A percentile compares a stretch with the other conserved stretches of the same genome.
Conservation (phyloP, 2,329 filamentous ascomycete genomes). For the Aspergillus transmontanensis region DNA sequence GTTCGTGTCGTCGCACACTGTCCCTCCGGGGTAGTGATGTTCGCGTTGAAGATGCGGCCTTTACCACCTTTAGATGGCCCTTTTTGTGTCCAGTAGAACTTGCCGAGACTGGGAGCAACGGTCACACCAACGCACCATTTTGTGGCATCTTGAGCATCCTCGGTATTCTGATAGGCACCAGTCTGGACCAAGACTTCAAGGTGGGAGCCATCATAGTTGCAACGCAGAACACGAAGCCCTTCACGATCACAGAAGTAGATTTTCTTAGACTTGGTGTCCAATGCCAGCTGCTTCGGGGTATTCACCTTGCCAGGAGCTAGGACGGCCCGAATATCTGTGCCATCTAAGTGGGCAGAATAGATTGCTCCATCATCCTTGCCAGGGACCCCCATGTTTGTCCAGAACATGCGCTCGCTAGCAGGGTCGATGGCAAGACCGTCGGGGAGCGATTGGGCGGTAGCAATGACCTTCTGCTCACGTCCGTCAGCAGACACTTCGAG, state of each 20-base stretch:
- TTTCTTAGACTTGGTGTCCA: slow-evolving; percentile 31
- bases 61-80: slow-evolving; percentile 53
- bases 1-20: slow-evolving; percentile 36
- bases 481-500: slow-evolving; percentile 22
- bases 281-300: slow-evolving; percentile 51
- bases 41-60: slow-evolving; percentile 58
- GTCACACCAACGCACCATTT: slow-evolving; percentile 60
- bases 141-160: slow-evolving; percentile 13
- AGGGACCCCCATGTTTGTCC: slow-evolving; percentile 54
- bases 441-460: slow-evolving; percentile 34
- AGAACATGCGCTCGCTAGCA: slow-evolving; percentile 45
- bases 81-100: slow-evolving; percentile 65
- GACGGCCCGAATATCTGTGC: slow-evolving; percentile 48
- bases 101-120: slow-evolving; percentile 45
- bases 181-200: slow-evolving; percentile 42
- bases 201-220: slow-evolving; percentile 37
- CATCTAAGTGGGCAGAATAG: slow-evolving; percentile 52
- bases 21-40: slow-evolving; percentile 42
- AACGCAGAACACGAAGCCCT: slow-evolving; percentile 41
- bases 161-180: slow-evolving; percentile 30
- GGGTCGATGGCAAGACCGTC: slow-evolving; percentile 50
- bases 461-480: slow-evolving; percentile 16
- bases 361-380: slow-evolving; percentile 47
- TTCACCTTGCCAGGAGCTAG: slow-evolving; percentile 49
- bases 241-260: slow-evolving; percentile 50